A percentile compares a stretch with the other conserved stretches of the same genome.
Conservation (phyloP, 2,329 filamentous ascomycete species). For the Botryotinia globosa region DNA sequence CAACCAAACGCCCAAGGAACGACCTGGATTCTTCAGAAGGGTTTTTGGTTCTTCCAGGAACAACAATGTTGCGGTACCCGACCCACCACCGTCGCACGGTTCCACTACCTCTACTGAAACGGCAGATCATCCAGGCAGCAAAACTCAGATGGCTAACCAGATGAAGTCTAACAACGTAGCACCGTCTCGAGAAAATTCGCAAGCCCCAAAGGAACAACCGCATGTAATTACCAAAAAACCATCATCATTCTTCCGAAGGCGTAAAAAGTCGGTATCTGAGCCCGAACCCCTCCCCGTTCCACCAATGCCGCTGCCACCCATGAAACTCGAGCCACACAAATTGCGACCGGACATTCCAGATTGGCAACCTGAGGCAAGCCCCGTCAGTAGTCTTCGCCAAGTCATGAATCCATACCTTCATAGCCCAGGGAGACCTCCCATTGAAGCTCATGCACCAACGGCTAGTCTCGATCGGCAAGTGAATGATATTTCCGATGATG, state of each 20-base stretch:
- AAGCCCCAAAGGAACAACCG: conserved; percentile 33
- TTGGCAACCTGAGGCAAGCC: conserved; percentile 46
- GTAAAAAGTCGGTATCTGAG: conserved; percentile 86
- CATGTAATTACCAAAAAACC: conserved; percentile 75
- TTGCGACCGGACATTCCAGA: conserved; percentile 29
- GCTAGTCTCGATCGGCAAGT: conserved; percentile 28
- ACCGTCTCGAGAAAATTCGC: conserved; percentile 33
- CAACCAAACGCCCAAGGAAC: conserved; percentile 57
- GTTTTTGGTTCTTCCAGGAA: conserved; percentile 74
- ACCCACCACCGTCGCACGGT: conserved; percentile 36
- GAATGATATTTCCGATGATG: conserved; percentile 29
- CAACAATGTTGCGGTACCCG: conserved; percentile 39
- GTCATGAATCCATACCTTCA: conserved; percentile 82
- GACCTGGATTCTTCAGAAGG: conserved; percentile 86
- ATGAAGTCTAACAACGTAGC: conserved; percentile 43
- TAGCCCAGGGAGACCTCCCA: conserved; percentile 29
- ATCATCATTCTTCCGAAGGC: conserved; percentile 88
- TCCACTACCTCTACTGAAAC: conserved; percentile 43
- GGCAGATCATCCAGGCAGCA: conserved; percentile 42
- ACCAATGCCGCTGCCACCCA: conserved; percentile 41
- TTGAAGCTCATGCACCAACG: conserved; percentile 26
- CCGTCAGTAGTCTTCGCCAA: conserved; percentile 76
- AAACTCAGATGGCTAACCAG: conserved; percentile 46
- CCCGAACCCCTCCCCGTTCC: conserved; percentile 56
- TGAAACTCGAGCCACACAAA: conserved; percentile 16